Conservation (phyloP, 2,329 filamentous ascomycete genomes). For the Chaetomium strumarium region DNA sequence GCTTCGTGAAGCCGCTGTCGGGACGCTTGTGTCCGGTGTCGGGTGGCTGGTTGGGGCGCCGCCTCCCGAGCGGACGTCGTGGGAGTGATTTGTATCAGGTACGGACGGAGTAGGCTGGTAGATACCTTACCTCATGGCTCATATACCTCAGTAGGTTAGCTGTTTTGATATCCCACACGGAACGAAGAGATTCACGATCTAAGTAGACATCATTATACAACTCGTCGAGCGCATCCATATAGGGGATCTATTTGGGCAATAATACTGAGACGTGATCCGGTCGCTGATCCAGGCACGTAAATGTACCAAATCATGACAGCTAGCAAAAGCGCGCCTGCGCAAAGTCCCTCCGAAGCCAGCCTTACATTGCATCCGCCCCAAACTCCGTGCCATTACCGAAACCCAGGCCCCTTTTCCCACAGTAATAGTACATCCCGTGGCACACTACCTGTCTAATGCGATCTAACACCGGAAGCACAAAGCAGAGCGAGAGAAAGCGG, state of each 20-base stretch:
- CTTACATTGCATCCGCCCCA: neutral
- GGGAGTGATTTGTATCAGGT: neutral
- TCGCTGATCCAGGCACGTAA: too few relatives aligned
- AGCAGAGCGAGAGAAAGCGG: neutral
- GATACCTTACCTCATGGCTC: neutral
- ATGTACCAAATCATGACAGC: too few relatives aligned
- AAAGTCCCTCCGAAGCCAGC: neutral
- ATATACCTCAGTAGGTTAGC: too few relatives aligned
- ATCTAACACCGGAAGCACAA: neutral
- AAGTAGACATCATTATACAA: too few relatives aligned
- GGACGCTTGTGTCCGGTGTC: constrained; percentile 60
- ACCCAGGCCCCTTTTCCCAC: neutral
- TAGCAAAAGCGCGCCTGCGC: too few relatives aligned
- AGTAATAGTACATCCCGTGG: neutral
- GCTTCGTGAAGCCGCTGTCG: constrained; percentile 58
- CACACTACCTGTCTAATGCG: neutral
- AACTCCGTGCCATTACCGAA: constrained; percentile 1
- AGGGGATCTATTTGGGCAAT: too few relatives aligned
- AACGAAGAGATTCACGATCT: too few relatives aligned
- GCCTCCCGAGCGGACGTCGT: constrained; percentile 2
- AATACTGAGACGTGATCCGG: too few relatives aligned
- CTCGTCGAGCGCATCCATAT: too few relatives aligned
- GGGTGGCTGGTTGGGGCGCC: constrained; percentile 60
- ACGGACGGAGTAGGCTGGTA: too few relatives aligned
- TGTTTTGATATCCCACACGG: too few relatives aligned